These are phyloP conservation scores for Coemansia sp. DNA, from an alignment of 192 early-diverging fungal genomes.

Conservation along the genomic window DNA sequence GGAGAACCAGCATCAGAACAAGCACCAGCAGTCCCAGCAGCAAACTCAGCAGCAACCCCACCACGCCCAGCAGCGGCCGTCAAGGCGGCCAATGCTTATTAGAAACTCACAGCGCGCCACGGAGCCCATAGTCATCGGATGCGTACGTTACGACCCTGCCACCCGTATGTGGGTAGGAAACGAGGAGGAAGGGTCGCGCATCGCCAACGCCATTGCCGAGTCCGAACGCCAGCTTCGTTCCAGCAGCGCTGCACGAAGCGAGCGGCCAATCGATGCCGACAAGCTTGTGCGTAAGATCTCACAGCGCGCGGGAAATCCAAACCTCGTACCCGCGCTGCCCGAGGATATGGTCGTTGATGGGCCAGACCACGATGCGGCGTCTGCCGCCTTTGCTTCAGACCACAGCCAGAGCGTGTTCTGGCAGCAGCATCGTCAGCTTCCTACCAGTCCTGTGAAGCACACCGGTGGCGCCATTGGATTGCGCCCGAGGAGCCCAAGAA, in stretches of 20 bases:
- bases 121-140: constrained; percentile 37
- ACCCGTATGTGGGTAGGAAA: constrained; percentile 43
- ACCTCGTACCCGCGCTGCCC: constrained; percentile 19
- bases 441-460: constrained; percentile 6
- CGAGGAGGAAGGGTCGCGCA: constrained; percentile 40
- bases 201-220: constrained; percentile 46
- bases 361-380: constrained; percentile 7
- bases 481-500: constrained; percentile 21
- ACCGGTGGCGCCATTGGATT: not conserved
- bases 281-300: constrained; percentile 50
- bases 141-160: constrained; percentile 48
- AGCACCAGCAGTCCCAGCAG: not conserved
- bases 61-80: not conserved
- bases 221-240: constrained; percentile 34
- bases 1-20: constrained; percentile 1
- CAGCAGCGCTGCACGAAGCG: constrained; percentile 16
- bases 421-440: not conserved
- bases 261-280: constrained; percentile 32
- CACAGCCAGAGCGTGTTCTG: constrained; percentile 15
- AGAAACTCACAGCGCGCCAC: constrained; percentile 19
- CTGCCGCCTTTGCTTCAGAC: constrained; percentile 12
- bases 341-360: constrained; percentile 25
- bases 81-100: constrained; percentile 42
- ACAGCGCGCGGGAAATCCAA: constrained; percentile 37
- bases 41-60: not conserved